Conservation (phyloP, 139 green algal species). For the Tetraselmis chui region DNA sequence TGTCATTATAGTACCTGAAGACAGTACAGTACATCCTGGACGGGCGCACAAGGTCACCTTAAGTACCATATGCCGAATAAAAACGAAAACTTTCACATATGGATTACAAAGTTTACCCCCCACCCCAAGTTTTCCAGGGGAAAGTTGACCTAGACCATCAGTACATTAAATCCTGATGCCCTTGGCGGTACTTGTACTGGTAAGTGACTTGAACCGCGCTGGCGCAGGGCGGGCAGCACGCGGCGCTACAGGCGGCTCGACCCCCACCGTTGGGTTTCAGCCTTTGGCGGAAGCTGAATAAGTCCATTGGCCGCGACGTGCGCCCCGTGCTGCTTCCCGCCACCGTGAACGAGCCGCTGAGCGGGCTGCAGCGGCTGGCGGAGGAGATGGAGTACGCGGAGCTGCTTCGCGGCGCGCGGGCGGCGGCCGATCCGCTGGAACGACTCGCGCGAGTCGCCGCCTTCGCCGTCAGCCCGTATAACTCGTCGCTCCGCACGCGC, state of each 20-base stretch:
- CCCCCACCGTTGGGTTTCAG: background rate
- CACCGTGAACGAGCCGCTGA: conserved; percentile 42
- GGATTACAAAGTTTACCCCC: too few relatives aligned
- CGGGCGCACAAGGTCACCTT: too few relatives aligned
- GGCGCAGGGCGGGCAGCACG: too few relatives aligned
- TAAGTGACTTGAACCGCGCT: too few relatives aligned
- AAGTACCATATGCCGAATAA: too few relatives aligned
- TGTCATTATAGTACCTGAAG: too few relatives aligned
- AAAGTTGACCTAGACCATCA: too few relatives aligned
- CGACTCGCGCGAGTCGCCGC: conserved; percentile 22
- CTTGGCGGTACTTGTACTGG: too few relatives aligned
- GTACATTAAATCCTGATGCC: too few relatives aligned
- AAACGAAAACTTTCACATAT: too few relatives aligned
- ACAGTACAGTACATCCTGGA: too few relatives aligned
- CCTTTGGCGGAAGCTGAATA: conserved; percentile 6
- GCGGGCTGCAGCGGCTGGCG: conserved; percentile 48
- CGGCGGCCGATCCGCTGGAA: conserved; percentile 16
- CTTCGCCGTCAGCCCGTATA: conserved; percentile 39
- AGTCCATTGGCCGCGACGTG: conserved; percentile 3
- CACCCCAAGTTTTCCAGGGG: too few relatives aligned
- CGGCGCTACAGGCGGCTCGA: background rate
- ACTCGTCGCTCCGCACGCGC: conserved; percentile 28
- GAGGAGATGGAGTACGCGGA: conserved; percentile 51
- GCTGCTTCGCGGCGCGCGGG: conserved; percentile 32
- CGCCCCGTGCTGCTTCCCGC: conserved; percentile 36